Conservation (phyloP, 73 alveolate species). For the Blepharisma stoltei region DNA sequence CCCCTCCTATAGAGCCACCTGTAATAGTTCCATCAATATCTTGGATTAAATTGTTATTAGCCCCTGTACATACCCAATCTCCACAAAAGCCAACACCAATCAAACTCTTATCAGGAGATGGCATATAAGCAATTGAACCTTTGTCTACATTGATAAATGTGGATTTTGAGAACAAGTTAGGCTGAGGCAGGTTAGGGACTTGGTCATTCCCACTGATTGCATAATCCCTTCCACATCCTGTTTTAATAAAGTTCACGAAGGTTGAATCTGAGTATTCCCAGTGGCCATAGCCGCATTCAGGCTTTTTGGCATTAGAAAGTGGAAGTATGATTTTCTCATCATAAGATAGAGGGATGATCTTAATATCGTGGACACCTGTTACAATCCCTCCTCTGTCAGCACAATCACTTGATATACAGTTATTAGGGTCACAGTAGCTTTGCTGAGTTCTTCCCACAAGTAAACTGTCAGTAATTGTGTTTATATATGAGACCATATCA, state of each 20-base stretch:
- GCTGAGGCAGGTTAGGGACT: not conserved
- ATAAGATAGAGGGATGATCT: too few relatives aligned
- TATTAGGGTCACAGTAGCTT: not conserved
- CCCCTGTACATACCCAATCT: slow-evolving; percentile 43
- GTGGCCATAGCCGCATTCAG: too few relatives aligned
- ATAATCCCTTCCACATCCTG: not conserved
- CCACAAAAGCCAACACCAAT: slow-evolving; percentile 45
- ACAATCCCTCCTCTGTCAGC: too few relatives aligned
- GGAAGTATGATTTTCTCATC: too few relatives aligned
- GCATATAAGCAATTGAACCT: not conserved
- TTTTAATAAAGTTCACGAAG: too few relatives aligned
- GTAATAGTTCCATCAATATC: slow-evolving; percentile 56
- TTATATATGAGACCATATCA: not conserved
- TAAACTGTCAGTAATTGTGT: not conserved
- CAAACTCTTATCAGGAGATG: slow-evolving; percentile 30
- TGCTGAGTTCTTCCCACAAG: slow-evolving; percentile 11
- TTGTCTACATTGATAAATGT: not conserved
- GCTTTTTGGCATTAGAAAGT: too few relatives aligned
- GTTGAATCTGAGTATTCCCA: too few relatives aligned
- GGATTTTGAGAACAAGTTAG: not conserved
- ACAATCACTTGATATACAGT: too few relatives aligned
- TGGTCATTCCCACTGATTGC: not conserved
- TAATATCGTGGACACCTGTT: too few relatives aligned
- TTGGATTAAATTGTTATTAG: slow-evolving; percentile 7
- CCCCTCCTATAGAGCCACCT: slow-evolving; percentile 30